Evolutionary conservation across 345 rosid species (phyloP).

Genomic region (Boechera divaricarpa): DNA sequence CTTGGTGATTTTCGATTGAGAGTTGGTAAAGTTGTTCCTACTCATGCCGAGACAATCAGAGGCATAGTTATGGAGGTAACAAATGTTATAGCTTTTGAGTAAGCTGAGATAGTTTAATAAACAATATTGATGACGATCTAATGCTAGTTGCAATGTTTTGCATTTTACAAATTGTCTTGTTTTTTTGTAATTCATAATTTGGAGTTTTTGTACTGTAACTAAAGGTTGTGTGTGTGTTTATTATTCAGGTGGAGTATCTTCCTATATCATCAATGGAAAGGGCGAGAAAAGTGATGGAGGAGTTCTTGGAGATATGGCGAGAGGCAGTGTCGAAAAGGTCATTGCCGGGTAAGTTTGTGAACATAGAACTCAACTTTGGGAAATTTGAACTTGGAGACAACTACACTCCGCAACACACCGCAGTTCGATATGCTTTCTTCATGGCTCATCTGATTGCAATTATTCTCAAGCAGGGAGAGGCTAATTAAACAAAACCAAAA

Average conservation of each 20-base stretch:
- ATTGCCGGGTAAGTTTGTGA: conserved; percentile 71
- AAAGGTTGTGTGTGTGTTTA: background rate
- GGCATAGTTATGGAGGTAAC: conserved; percentile 86
- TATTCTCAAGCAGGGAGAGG: conserved; percentile 39
- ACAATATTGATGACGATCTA: background rate
- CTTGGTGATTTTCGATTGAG: conserved; percentile 85
- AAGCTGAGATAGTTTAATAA: background rate
- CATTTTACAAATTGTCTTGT: no score
- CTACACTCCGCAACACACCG: conserved; percentile 76
- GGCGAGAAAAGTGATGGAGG: conserved; percentile 70
- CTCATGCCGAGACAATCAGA: conserved; percentile 73
- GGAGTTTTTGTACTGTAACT: background rate
- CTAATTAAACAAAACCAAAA: background rate
- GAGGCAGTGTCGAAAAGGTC: conserved; percentile 71
- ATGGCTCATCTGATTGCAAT: conserved; percentile 71
- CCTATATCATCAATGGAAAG: conserved; percentile 79
- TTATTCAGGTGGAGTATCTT: conserved; percentile 79
- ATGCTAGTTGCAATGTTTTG: background rate
- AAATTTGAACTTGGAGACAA: conserved; percentile 72
- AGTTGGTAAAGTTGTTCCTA: conserved; percentile 82
- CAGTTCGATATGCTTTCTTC: conserved; percentile 69
- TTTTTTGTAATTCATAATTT: no score
- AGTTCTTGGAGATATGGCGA: conserved; percentile 75
- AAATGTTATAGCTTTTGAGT: background rate
- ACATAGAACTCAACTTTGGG: conserved; percentile 60